Evolutionary conservation across 164 flowering plant genomes (phyloP).

Genomic region (Vitis rotundifolia): DNA sequence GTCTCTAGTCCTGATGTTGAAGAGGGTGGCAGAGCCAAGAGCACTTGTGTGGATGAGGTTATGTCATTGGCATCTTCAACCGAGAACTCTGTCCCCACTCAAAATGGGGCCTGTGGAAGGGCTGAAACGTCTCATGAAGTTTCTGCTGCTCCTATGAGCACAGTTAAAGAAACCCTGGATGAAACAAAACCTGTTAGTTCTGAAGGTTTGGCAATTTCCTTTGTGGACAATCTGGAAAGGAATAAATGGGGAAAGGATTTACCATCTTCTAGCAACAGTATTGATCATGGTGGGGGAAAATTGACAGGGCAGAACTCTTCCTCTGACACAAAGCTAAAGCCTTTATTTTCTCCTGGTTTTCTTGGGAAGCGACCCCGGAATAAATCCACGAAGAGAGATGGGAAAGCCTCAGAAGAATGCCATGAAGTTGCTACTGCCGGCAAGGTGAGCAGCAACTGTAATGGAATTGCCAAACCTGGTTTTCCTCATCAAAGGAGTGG

Average conservation of each 20-base stretch:
- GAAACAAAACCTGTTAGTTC: neutral
- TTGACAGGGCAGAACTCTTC: neutral
- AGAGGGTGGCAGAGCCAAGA: conserved; percentile 10
- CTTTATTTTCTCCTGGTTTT: conserved; percentile 8
- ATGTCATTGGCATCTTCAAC: neutral
- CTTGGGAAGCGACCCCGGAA: conserved; percentile 16
- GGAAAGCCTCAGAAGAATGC: conserved; percentile 8
- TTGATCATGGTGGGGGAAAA: neutral
- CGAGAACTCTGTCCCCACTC: neutral
- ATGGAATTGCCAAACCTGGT: conserved; percentile 12
- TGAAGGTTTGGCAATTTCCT: neutral
- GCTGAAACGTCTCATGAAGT: neutral
- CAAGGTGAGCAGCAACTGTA: neutral
- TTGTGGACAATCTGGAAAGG: neutral
- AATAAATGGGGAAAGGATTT: neutral
- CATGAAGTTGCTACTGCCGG: conserved; percentile 10
- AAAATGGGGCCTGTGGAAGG: conserved; percentile 1
- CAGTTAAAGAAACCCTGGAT: neutral
- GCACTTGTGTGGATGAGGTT: neutral
- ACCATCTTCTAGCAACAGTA: neutral
- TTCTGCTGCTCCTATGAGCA: conserved; percentile 2
- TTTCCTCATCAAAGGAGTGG: conserved; percentile 14
- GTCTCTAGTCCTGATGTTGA: conserved; percentile 6
- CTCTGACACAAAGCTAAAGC: conserved; percentile 4
- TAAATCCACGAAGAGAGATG: conserved; percentile 8